phyloP scores from a whole-genome alignment of 139 green algal species.

The Coelastrella sp. region DNA sequence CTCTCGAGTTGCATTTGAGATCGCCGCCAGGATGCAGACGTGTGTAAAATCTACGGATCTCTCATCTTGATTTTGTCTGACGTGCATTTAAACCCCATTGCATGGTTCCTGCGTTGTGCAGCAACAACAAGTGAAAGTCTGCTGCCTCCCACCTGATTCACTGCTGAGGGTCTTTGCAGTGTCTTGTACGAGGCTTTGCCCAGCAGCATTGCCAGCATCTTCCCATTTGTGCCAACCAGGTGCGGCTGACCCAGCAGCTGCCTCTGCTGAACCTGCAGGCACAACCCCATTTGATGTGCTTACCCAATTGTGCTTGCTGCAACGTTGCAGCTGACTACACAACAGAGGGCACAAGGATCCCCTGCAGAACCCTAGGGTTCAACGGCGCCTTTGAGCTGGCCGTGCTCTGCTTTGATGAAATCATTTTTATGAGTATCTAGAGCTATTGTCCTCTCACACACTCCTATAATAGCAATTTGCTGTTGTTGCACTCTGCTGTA shows the following conservation, averaged over 20 bases:
- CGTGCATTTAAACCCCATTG: neutral
- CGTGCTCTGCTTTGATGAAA: neutral
- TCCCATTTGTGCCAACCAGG: conserved; percentile 67
- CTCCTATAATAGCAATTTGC: too few relatives aligned
- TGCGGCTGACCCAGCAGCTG: conserved; percentile 12
- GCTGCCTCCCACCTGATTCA: neutral
- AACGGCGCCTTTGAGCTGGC: neutral
- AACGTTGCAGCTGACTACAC: too few relatives aligned
- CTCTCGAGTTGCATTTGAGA: neutral
- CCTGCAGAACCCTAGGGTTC: neutral
- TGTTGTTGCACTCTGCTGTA: too few relatives aligned
- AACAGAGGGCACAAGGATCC: neutral
- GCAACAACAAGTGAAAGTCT: neutral
- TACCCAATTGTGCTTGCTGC: neutral
- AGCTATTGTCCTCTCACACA: too few relatives aligned
- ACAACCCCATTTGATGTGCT: neutral
- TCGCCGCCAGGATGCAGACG: too few relatives aligned
- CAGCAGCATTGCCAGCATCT: conserved; percentile 71
- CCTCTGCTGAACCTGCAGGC: conserved; percentile 48
- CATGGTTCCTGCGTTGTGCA: neutral
- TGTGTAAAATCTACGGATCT: too few relatives aligned
- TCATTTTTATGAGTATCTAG: too few relatives aligned
- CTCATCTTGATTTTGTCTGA: too few relatives aligned
- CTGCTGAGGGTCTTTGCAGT: neutral
- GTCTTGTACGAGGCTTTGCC: conserved; percentile 27